phyloP scores from a whole-genome alignment of 2,329 filamentous ascomycete genomes.

The Epichloe hybrida region DNA sequence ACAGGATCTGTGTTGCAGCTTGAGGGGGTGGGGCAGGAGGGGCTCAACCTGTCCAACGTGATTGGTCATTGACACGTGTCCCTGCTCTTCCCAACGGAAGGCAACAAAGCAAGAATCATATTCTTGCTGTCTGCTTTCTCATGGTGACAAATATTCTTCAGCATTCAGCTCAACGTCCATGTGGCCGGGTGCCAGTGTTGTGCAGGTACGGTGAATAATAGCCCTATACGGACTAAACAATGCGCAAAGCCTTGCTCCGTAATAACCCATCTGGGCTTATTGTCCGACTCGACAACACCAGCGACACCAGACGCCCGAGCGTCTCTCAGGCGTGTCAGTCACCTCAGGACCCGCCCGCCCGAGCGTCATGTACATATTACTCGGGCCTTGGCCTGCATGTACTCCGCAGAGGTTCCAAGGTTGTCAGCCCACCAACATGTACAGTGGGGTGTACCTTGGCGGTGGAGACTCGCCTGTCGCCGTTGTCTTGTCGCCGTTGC shows the following conservation, averaged over 20 bases:
- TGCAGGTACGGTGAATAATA: too few relatives aligned
- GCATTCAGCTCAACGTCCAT: too few relatives aligned
- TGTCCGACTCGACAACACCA: too few relatives aligned
- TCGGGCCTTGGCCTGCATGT: background rate
- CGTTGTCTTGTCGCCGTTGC: background rate
- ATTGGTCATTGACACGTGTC: background rate
- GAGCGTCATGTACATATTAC: background rate
- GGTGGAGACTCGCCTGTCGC: background rate
- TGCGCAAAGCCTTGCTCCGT: too few relatives aligned
- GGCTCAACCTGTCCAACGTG: background rate
- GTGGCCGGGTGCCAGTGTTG: too few relatives aligned
- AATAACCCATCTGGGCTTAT: too few relatives aligned
- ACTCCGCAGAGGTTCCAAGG: background rate
- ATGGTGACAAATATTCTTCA: too few relatives aligned
- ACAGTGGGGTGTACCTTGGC: background rate
- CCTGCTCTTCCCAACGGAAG: background rate
- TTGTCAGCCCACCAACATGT: background rate
- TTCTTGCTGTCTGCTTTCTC: too few relatives aligned
- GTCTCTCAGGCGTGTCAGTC: too few relatives aligned
- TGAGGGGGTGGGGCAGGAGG: background rate
- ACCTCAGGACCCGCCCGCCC: too few relatives aligned
- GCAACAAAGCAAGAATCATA: background rate
- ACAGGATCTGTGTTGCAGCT: constrained; percentile 7
- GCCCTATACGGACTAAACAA: too few relatives aligned
- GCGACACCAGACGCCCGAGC: too few relatives aligned